Base-by-base conservation (phyloP, 805 yeast species). In the Suhomyces sp. region DNA sequence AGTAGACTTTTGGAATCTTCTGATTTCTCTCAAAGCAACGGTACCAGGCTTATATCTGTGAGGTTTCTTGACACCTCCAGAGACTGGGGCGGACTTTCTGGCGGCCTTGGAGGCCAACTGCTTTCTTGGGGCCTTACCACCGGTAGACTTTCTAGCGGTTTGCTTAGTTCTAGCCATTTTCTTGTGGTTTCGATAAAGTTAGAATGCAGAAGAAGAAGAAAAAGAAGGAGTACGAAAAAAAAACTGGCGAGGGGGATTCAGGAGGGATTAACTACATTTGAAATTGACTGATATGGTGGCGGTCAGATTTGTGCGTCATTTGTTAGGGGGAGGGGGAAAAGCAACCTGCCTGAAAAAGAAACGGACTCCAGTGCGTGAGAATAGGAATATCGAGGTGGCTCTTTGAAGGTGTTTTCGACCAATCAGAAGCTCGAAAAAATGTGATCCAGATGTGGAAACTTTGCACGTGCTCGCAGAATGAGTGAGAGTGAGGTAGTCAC, bases 21-120 rank as follows among this genome's bases (percentile, higher is more conserved):
- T 64, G 48, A 66, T 66, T 61, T 66, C 72, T 64, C 72, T 64
- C 60, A 66, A 65, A 46, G 72, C 72, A 41, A 66, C 72, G 54
- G 72, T 66, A 65, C 72, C 72, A 47, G 72, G 72, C 65, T 66
- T 66, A 60, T 65, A 66, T 65, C 72, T 65, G 69, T 66, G 72
- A 31, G 72, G 72, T 58, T 66, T 66, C 63, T 65, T 65, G 49
- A 66, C 72, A 61, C 72, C 72, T 40, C 72, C 72, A 38, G 68
- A 55, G 38, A 65, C 61, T 53, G 72, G 72, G 40, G 72, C 72
- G 33, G 72, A 66, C 54, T 66, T 66, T 63, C 72, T 64, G 47
- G 72, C 72, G 44, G 72, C 72, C 61, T 66, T 66, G 43, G 72
- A 66, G 48, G 72, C 72, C 54, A 66, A 64, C 54, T 66, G 72